These are phyloP conservation scores for Rhodamnia argentea DNA, from an alignment of 345 rosid species.

Conservation along the genomic window DNA sequence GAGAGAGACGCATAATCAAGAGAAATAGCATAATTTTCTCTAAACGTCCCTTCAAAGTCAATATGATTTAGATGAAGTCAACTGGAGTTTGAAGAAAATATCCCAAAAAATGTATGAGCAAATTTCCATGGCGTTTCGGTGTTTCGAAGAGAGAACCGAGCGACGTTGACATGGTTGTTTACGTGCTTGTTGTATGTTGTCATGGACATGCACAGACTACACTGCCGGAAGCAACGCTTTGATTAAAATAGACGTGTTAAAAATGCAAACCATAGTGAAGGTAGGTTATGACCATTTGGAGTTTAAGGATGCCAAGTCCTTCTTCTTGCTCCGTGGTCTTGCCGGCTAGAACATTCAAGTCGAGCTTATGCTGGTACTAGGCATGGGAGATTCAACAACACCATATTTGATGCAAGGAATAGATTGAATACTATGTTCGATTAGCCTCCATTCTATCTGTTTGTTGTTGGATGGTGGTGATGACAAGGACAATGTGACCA, in stretches of 20 bases:
- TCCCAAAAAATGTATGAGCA: no score
- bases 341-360: not conserved
- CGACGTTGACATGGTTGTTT: no score
- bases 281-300: not conserved
- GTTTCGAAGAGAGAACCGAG: no score
- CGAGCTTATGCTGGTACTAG: not conserved
- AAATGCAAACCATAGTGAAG: not conserved
- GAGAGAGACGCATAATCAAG: no score
- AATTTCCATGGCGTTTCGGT: no score
- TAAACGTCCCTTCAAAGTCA: no score
- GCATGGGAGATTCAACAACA: not conserved
- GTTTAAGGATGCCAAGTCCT: fast-evolving
- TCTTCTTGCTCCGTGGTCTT: not conserved
- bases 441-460: not conserved
- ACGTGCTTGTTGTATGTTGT: no score
- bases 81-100: no score
- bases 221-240: not conserved
- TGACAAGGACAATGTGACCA: not conserved
- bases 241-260: not conserved
- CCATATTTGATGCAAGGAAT: not conserved
- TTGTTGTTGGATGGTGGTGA: not conserved
- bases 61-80: no score
- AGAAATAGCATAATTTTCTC: no score
- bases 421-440: not conserved
- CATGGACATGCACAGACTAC: no score